Base-by-base conservation (phyloP, 352 stramenopile species). In the Phytopythium sindhum region DNA sequence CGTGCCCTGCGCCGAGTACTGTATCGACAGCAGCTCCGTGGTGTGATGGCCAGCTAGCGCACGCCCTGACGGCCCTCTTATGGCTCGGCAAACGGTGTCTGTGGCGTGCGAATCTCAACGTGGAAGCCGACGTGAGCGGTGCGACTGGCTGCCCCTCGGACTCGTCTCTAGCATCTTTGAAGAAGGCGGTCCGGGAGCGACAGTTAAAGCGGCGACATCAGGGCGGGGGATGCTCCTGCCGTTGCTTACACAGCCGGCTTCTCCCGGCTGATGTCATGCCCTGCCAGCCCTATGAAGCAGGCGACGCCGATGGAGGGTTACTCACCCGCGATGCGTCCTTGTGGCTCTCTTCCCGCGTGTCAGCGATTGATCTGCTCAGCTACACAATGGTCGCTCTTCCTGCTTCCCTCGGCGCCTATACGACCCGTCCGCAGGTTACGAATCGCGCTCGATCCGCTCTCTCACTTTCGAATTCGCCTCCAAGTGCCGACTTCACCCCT, bases 401-500 rank as follows among this genome's bases (percentile, higher is more conserved):
- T 50, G 5, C 23, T 31, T 29, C 23, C 44, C n/a, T 29, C 17
- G 44, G 42, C 7, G 42, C 19, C 42, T 28, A 21, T 15, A 11
- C 23, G 23, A 45, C 0, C 4, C 39, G 12, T 45, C 19, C 39
- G 39, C 39, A 15, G 42, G 17, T 50, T 21, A 26, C 21, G 9
- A 50, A 26, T 11, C 42, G 42, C 42, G 42, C 42, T 50, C 19
- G 21, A 26, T 4, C 14, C 29, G 51, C 0, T 42, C 51, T 57
- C 33, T 79, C 74, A 81, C 74, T 81, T 63, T 70, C 61, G 56
- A 75, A 77, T 73, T 60, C 61, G 50, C 71, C 61, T 63, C 62
- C 63, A 69, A 78, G 70, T 65, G 58, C 62, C 59, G 75, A 71
- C 64, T 70, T 63, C 45, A 41, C 50, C 24, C 35, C 48, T 62